Conservation (phyloP, 1,139 yeast genomes). For the Scheffersomyces cryptocercus region DNA sequence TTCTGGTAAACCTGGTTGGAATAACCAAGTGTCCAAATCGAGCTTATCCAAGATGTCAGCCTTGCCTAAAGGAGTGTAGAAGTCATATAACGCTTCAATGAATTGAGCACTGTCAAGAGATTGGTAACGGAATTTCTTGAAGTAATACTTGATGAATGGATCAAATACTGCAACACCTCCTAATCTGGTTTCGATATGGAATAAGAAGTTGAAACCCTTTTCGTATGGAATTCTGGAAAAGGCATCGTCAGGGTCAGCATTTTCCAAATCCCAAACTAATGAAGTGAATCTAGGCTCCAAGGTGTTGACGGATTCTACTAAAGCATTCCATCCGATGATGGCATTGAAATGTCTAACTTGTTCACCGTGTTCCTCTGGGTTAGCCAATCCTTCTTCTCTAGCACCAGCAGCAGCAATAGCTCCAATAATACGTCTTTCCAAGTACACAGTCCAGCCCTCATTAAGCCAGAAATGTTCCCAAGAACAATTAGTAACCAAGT, state of each 20-base stretch:
- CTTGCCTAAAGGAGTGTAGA: slow-evolving; percentile 23
- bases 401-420: slow-evolving; percentile 31
- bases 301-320: slow-evolving; percentile 22
- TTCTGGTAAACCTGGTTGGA: slow-evolving; percentile 28
- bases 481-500: slow-evolving; percentile 36
- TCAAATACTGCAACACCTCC: slow-evolving; percentile 32
- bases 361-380: slow-evolving; percentile 27
- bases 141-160: slow-evolving; percentile 34
- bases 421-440: slow-evolving; percentile 36
- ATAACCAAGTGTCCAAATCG: slow-evolving; percentile 33
- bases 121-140: slow-evolving; percentile 29
- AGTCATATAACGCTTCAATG: slow-evolving; percentile 31
- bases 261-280: slow-evolving; percentile 30
- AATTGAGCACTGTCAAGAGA: slow-evolving; percentile 34
- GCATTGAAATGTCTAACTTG: slow-evolving; percentile 32
- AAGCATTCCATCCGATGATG: slow-evolving; percentile 32
- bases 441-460: slow-evolving; percentile 43
- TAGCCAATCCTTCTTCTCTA: slow-evolving; percentile 16
- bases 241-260: slow-evolving; percentile 35
- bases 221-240: slow-evolving; percentile 39
- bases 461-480: slow-evolving; percentile 45
- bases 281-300: slow-evolving; percentile 23
- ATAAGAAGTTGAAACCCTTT: slow-evolving; percentile 37
- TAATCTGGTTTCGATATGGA: slow-evolving; percentile 26
- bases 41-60: slow-evolving; percentile 18